Base-by-base conservation (phyloP, 805 yeast genomes). In the Cyberlindnera maritima region DNA sequence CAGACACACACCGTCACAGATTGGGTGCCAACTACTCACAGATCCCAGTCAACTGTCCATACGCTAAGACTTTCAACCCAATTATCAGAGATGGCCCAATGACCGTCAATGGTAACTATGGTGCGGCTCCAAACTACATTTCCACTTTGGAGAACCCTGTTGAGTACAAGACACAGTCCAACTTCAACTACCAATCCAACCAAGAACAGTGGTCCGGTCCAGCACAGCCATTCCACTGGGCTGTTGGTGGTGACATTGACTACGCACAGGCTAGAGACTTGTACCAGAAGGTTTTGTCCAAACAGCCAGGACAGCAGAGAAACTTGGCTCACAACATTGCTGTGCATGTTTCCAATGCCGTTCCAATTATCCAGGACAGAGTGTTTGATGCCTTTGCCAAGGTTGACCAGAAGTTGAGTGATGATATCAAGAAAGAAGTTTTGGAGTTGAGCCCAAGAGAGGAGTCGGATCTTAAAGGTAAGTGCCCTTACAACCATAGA, bases 31-130 rank as follows among this genome's bases (percentile, higher is more conserved):
- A 88, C 71, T 88, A 84, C 68, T 76, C 78, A 40, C 92, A 86
- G 68, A 83, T 88, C 48, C 96, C 96, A n/a, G 90, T 87, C 58
- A 88, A 88, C 66, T 85, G 95, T 67, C 96, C 96, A 48, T 70
- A 76, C 52, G 80, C 78, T 21, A 68, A 68, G 44, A 71, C 75
- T 10, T 79, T 76, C 64, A 76, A 78, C 57, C 96, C 96, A 25
- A 83, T 81, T 58, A 77, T 83, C 58, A 80, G 96, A 71, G 96
- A 88, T 64, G 96, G 96, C 67, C 77, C 81, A 39, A 83, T 84
- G 90, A 64, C 64, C 46, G 79, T 80, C 23, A 73, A 78, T 57
- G 85, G 83, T 46, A 88, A 88, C 71, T 77, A 83, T 62, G 96
- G 95, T 35, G 69, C 77, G 46, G 79, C 80, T 54, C 94, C 96